Evolutionary conservation across 768 basidiomycete species (phyloP), one percentile per base, ranked within the genome.

Genomic region (Candolleomyces aberdarensis): DNA sequence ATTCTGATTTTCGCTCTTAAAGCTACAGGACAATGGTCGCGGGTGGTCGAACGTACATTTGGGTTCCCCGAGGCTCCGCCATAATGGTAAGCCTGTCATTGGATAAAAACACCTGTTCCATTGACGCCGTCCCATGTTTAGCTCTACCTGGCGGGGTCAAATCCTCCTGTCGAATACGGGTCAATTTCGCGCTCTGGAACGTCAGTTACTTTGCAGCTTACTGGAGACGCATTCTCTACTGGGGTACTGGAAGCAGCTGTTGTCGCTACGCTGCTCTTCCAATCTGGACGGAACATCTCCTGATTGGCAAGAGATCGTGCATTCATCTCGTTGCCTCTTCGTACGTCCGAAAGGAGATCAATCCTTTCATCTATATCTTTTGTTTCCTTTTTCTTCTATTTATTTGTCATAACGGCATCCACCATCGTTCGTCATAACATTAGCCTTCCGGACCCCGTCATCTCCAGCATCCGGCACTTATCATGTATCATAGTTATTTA

Each of bases 211-310:
- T 54, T 65, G 15, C 59, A 65, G 26, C 59, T 65, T 22, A 60
- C 60, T 1, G 61, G 60, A 8, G 57, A 63, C 5, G 62, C 65
- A 31, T 59, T 65, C 22, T 60, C 63, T 19, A 51, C 62, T 6
- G 65, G 65, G 10, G 40, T 65, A 13, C 53, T 65, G 15, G 65
- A 65, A 29, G 60, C 63, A 8, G 62, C 62, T 20, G 60, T 62
- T 22, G 62, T 63, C 51, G 65, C 61, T 15, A 63, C 62, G 11
- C 57, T 65, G 39, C 22, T 65, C 10, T 62, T 63, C 44, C 62
- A 65, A 47, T 65, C 65, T 26, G 65, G 65, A 3, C 62, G 65
- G 17, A 59, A 63, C 40, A 63, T 65, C 48, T 50, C 62, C 49
- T 65, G 48, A 65, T 36, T 11, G 11, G 11, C 36, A 6, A 36